Conservation (phyloP, 2,329 filamentous ascomycete species). For the Ascocoryne sarcoides region DNA sequence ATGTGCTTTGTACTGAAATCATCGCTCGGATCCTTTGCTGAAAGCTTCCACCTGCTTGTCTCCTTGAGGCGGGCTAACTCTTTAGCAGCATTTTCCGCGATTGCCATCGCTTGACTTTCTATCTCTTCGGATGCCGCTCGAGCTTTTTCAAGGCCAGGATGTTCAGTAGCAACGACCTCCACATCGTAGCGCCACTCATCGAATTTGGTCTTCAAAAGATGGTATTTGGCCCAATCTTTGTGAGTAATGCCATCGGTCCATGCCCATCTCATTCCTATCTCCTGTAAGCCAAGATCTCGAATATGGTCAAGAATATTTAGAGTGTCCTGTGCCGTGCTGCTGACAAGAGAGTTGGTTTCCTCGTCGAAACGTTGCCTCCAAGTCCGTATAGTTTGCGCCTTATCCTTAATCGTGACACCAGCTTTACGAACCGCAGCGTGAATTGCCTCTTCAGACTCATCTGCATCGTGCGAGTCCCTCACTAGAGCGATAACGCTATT, state of each 20-base stretch:
- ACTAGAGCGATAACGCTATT: constrained; percentile 56
- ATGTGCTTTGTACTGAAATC: constrained; percentile 67
- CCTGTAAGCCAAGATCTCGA: constrained; percentile 59
- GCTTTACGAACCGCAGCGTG: constrained; percentile 45
- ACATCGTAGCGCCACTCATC: constrained; percentile 80
- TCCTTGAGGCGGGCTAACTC: constrained; percentile 77
- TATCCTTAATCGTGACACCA: constrained; percentile 52
- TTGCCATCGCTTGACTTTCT: constrained; percentile 70
- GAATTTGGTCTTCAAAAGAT: constrained; percentile 74
- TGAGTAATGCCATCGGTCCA: constrained; percentile 95
- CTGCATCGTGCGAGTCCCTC: constrained; percentile 43
- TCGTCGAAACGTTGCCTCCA: constrained; percentile 53
- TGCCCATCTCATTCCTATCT: constrained; percentile 74
- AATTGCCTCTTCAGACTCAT: constrained; percentile 44
- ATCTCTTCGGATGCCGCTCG: constrained; percentile 59
- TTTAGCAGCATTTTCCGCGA: constrained; percentile 69
- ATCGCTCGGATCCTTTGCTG: constrained; percentile 62
- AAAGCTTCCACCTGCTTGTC: constrained; percentile 76
- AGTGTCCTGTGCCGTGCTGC: constrained; percentile 52
- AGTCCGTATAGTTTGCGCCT: constrained; percentile 53
- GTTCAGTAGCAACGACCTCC: constrained; percentile 63
- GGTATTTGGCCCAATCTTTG: constrained; percentile 94
- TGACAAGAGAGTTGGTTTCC: constrained; percentile 47
- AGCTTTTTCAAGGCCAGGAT: constrained; percentile 61
- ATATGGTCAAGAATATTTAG: constrained; percentile 61